A percentile compares a stretch with the other conserved stretches of the same genome.
Conservation (phyloP, 345 rosid species). For the Salix caprea region DNA sequence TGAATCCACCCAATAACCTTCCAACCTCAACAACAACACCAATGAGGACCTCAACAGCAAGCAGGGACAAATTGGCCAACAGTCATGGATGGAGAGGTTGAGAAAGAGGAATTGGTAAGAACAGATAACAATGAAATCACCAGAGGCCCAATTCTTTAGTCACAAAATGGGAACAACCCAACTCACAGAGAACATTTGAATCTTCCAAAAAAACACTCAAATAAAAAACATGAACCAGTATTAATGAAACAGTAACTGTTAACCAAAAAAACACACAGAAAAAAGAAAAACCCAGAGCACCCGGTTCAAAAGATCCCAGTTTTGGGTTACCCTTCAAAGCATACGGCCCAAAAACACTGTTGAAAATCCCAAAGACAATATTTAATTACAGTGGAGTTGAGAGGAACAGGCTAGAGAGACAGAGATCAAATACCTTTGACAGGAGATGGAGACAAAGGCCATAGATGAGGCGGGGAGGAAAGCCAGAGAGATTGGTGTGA, state of each 20-base stretch:
- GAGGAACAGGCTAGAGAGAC: conserved; percentile 16
- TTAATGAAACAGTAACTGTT: conserved; percentile 36
- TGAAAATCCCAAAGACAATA: not conserved
- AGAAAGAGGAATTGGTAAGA: not conserved
- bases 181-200: conserved; percentile 6
- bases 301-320: conserved; percentile 5
- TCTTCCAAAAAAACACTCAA: not conserved
- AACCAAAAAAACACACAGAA: not conserved
- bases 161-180: conserved; percentile 18
- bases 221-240: not conserved
- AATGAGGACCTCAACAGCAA: conserved; percentile 12
- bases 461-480: conserved; percentile 23
- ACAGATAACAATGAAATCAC: conserved; percentile 7
- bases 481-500: conserved; percentile 9
- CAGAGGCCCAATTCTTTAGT: conserved; percentile 16
- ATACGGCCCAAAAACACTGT: not conserved
- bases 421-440: conserved; percentile 42
- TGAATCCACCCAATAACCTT: conserved; percentile 39
- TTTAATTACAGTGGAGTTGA: not conserved
- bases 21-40: conserved; percentile 31
- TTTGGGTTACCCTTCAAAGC: conserved; percentile 1
- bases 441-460: conserved; percentile 10
- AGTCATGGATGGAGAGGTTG: conserved; percentile 3
- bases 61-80: conserved; percentile 1
- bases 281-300: conserved; percentile 4